phyloP scores from a whole-genome alignment of 768 basidiomycete species.

The Podaxis sp. region DNA sequence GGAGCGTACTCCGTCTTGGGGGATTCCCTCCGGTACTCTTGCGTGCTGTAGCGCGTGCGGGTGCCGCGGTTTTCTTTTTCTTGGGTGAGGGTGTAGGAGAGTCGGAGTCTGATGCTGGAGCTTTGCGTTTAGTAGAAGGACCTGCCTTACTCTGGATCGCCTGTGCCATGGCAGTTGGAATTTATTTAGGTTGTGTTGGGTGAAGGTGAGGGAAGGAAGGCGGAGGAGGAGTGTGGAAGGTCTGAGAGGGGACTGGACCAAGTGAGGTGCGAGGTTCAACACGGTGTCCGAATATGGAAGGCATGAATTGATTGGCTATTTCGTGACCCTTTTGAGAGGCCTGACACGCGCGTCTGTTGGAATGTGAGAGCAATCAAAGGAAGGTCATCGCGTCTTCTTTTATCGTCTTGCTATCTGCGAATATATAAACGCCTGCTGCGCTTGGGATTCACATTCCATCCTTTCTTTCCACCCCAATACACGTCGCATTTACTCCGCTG shows the following conservation, averaged over 20 bases:
- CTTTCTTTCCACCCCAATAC: neutral
- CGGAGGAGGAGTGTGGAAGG: slow-evolving; percentile 3
- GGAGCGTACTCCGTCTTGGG: slow-evolving; percentile 36
- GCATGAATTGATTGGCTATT: slow-evolving; percentile 3
- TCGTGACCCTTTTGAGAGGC: neutral
- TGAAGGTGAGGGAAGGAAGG: slow-evolving; percentile 3
- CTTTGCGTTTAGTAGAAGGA: slow-evolving; percentile 46
- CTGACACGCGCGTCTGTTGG: neutral
- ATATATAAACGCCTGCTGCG: neutral
- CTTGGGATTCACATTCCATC: neutral
- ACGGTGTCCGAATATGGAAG: slow-evolving; percentile 5
- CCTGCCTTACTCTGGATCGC: slow-evolving; percentile 54
- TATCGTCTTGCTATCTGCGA: slow-evolving; percentile 11
- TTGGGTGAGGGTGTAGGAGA: slow-evolving; percentile 49
- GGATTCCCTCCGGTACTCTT: slow-evolving; percentile 78
- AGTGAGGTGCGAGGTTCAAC: slow-evolving; percentile 6
- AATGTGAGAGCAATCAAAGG: slow-evolving; percentile 1
- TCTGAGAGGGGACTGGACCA: slow-evolving; percentile 9
- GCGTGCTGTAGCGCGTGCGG: slow-evolving; percentile 57
- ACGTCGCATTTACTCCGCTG: neutral
- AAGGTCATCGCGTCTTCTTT: slow-evolving; percentile 21
- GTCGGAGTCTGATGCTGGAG: slow-evolving; percentile 39
- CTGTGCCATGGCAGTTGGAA: slow-evolving; percentile 55
- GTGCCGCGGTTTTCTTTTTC: slow-evolving; percentile 34
- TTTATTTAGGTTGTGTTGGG: neutral